These are phyloP conservation scores for Venturia carpophila DNA, from an alignment of 2,329 filamentous ascomycete species.

Conservation along the genomic window DNA sequence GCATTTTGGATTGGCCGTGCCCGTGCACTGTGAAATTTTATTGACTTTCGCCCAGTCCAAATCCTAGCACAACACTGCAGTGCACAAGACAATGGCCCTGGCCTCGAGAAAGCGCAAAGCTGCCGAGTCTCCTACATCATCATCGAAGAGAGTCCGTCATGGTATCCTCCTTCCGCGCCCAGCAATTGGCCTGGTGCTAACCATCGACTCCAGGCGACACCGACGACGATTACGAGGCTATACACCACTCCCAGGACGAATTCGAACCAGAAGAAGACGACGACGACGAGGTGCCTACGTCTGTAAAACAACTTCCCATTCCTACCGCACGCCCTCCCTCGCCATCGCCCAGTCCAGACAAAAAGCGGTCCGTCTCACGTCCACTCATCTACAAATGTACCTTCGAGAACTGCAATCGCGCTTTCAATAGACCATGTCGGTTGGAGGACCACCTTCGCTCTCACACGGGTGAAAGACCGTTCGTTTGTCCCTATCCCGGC, in stretches of 20 bases:
- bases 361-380: constrained; percentile 43
- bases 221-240: neutral
- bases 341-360: neutral
- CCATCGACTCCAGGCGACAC: neutral
- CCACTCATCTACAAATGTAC: constrained; percentile 70
- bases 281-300: neutral
- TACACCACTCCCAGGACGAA: constrained; percentile 1
- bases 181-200: neutral
- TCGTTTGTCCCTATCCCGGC: constrained; percentile 58
- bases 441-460: constrained; percentile 73
- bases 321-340: neutral
- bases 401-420: constrained; percentile 65
- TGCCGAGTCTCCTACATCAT: constrained; percentile 13
- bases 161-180: neutral
- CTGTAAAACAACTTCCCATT: neutral
- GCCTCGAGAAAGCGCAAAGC: neutral
- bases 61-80: neutral
- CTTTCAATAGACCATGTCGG: constrained; percentile 79
- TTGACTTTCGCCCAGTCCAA: neutral
- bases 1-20: no score
- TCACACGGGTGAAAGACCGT: constrained; percentile 78
- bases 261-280: constrained; percentile 8
- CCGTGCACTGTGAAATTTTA: neutral
- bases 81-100: neutral
- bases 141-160: constrained; percentile 26